Conservation (phyloP, 805 yeast genomes). For the Spathaspora sp. region DNA sequence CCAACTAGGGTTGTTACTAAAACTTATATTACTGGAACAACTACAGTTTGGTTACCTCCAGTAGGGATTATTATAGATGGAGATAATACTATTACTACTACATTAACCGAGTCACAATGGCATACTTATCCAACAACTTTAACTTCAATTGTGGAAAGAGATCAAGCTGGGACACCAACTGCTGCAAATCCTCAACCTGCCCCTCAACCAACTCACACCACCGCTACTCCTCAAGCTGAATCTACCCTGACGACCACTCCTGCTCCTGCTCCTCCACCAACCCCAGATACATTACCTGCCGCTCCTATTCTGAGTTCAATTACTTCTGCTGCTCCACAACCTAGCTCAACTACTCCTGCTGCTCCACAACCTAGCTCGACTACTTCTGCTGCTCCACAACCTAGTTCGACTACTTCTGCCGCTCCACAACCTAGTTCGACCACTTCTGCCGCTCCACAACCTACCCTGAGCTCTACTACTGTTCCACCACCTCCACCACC, state of each 20-base stretch:
- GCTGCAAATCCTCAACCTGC: conserved; percentile 13
- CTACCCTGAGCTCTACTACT: conserved; percentile 10
- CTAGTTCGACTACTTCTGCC: conserved; percentile 18
- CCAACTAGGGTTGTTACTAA: conserved; percentile 45
- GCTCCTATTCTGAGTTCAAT: neutral
- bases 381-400: conserved; percentile 13
- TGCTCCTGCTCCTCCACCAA: conserved; percentile 9
- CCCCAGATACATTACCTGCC: conserved; percentile 1
- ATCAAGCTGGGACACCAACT: conserved; percentile 9
- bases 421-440: neutral
- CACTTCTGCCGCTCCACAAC: neutral
- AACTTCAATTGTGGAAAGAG: conserved; percentile 17
- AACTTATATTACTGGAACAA: conserved; percentile 43
- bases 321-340: conserved; percentile 13
- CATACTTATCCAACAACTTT: conserved; percentile 32
- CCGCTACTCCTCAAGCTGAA: conserved; percentile 8
- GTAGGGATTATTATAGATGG: conserved; percentile 53
- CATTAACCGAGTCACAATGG: conserved; percentile 32
- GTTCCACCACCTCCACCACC: conserved; percentile 16
- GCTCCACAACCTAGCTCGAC: neutral
- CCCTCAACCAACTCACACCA: conserved; percentile 10
- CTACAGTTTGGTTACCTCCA: conserved; percentile 48
- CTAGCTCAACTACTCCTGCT: conserved; percentile 18
- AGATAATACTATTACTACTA: conserved; percentile 43
- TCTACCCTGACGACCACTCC: neutral